A percentile compares a stretch with the other conserved stretches of the same genome.
Evolutionary conservation across 1,284 basidiomycete species (phyloP).

Genomic region (Rhodotorula sp.): DNA sequence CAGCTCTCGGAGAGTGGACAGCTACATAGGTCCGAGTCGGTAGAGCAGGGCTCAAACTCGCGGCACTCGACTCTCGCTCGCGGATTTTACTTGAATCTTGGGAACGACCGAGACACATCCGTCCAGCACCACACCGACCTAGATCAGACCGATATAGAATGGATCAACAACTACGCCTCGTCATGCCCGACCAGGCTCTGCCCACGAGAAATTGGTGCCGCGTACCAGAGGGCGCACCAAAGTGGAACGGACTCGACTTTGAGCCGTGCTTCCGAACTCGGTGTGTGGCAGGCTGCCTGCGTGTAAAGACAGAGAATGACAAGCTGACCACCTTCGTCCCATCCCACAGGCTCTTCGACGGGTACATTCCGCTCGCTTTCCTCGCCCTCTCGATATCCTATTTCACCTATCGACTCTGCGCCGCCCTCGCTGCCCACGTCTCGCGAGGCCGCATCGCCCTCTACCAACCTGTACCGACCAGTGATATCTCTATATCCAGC

Average conservation of each 20-base stretch:
- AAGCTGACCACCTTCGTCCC: too few species aligned
- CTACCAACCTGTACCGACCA: constrained; percentile 27
- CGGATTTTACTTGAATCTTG: too few species aligned
- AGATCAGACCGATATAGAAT: background rate
- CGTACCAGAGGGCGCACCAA: background rate
- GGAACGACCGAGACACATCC: background rate
- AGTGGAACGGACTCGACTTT: constrained; percentile 54
- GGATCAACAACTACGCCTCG: background rate
- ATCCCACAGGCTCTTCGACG: constrained; percentile 38
- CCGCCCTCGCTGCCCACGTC: constrained; percentile 40
- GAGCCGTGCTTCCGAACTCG: constrained; percentile 49
- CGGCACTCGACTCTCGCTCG: too few species aligned
- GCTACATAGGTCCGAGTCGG: too few species aligned
- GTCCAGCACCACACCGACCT: too few species aligned
- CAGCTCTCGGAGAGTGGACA: too few species aligned
- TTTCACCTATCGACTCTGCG: constrained; percentile 34
- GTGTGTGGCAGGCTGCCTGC: constrained; percentile 16
- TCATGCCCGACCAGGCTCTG: background rate
- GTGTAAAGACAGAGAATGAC: too few species aligned
- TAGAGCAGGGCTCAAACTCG: too few species aligned
- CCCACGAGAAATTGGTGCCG: constrained; percentile 9
- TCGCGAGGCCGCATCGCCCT: constrained; percentile 2
- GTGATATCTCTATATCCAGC: constrained; percentile 7
- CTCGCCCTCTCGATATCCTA: constrained; percentile 42
- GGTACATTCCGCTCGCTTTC: constrained; percentile 46